phyloP scores from a whole-genome alignment of 73 alveolate species.

The Stentor roeselii region DNA sequence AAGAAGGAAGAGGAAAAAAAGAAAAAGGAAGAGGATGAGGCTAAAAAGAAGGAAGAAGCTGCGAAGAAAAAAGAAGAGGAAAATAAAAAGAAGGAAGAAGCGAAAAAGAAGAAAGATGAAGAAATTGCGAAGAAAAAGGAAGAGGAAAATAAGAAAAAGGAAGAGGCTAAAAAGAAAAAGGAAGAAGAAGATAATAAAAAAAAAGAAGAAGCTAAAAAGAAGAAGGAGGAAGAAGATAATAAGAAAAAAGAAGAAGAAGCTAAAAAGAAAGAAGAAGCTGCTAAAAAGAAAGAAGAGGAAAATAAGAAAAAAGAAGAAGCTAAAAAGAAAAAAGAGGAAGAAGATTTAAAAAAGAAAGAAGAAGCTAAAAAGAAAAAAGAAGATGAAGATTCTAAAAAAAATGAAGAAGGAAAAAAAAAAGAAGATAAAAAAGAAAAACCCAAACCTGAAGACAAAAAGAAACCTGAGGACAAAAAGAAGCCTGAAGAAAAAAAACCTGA shows the following conservation, averaged over 20 bases:
- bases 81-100: background rate
- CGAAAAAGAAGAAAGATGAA: background rate
- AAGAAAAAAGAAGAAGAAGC: background rate
- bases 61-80: background rate
- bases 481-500: background rate
- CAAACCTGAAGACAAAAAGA: background rate
- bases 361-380: constrained; percentile 3
- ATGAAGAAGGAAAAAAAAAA: background rate
- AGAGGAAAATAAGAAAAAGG: background rate
- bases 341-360: background rate
- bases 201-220: background rate
- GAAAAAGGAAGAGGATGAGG: background rate
- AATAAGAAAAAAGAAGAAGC: background rate
- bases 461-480: background rate
- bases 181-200: background rate
- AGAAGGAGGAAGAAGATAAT: background rate
- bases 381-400: background rate
- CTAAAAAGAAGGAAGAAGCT: background rate
- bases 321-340: background rate
- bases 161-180: background rate
- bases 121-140: background rate
- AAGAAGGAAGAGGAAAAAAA: background rate
- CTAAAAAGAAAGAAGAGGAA: constrained; percentile 3
- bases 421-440: background rate
- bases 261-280: background rate